Evolutionary conservation across 2,329 filamentous ascomycete species (phyloP), one percentile per base, ranked within the genome.

Genomic region (Neofusicoccum laricinum): DNA sequence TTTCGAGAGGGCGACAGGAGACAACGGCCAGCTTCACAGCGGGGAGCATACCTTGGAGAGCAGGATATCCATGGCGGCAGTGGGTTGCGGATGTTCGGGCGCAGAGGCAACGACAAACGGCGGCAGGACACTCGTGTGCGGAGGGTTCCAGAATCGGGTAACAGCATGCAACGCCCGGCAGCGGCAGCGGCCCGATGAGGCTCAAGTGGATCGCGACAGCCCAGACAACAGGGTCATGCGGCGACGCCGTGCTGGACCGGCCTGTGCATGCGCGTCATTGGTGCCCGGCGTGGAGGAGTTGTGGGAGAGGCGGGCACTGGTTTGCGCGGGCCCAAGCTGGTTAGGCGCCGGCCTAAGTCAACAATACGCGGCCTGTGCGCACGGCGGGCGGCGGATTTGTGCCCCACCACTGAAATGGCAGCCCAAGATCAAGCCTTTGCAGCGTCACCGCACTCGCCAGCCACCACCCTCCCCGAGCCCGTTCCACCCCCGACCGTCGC

Each of bases 61-160:
- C 59, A 90, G 81, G 53, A 82, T 82, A 75, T 96, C 92, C 92
- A 96, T 96, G 65, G 71, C 83, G 75, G 48, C 50, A 36, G 40
- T 50, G 17, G 15, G 14, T 15, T 25, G 25, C 14, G 41, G 32
- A 19, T 15, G 51, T 25, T 7, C 12, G 15, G 32, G 32, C 21
- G 55, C 40, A 59, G 55, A 59, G 55, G 55, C 55, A 59, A 45
- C 53, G 65, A 64, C 40, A 50, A 53, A 64, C 64, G 49, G 57
- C 41, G 38, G 43, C 48, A 41, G 51, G 40, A 30, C 25, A 30
- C 25, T 30, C 25, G 25, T 30, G 6, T 30, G 40, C 34, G 6
- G 53, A 50, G 25, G 25, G 34, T 69, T 68, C 66, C 64, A 67
- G 66, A 67, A 65, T 66, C 64, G 49, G 65, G 64, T 61, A 65